Evolutionary conservation across 2,329 filamentous ascomycete genomes (phyloP).

Genomic region (Bertia moriformis): DNA sequence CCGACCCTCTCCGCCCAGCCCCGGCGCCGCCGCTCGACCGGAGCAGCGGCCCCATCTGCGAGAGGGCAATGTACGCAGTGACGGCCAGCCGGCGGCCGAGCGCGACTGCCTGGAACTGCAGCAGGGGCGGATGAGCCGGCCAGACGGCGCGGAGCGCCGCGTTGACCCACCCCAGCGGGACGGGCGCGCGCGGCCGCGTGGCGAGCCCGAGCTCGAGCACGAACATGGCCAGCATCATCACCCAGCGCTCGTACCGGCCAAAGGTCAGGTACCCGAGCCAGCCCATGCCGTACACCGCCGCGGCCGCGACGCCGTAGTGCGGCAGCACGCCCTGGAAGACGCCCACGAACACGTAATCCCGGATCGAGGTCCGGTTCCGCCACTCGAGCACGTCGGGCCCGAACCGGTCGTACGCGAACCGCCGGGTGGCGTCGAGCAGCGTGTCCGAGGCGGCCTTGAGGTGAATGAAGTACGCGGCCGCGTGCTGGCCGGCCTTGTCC

Average conservation of each 20-base stretch:
- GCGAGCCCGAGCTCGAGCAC: constrained; percentile 41
- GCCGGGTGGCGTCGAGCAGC: constrained; percentile 58
- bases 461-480: constrained; percentile 54
- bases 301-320: constrained; percentile 44
- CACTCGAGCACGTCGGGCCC: constrained; percentile 58
- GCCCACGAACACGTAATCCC: constrained; percentile 60
- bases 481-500: constrained; percentile 52
- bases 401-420: constrained; percentile 83
- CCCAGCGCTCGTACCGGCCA: constrained; percentile 52
- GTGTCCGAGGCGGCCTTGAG: constrained; percentile 75
- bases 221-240: constrained; percentile 35
- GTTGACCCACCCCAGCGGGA: constrained; percentile 22
- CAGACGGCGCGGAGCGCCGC: constrained; percentile 24
- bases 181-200: constrained; percentile 36
- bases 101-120: constrained; percentile 73
- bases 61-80: constrained; percentile 69
- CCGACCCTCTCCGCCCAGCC: constrained; percentile 13
- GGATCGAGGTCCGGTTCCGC: constrained; percentile 50
- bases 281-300: constrained; percentile 44
- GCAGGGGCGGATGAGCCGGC: constrained; percentile 40
- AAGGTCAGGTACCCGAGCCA: constrained; percentile 54
- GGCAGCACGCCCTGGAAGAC: constrained; percentile 38
- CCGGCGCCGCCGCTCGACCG: constrained; percentile 22
- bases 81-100: constrained; percentile 64
- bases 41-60: constrained; percentile 62